phyloP scores from a whole-genome alignment of 2,329 filamentous ascomycete genomes.

The Cladosporium sp. region DNA sequence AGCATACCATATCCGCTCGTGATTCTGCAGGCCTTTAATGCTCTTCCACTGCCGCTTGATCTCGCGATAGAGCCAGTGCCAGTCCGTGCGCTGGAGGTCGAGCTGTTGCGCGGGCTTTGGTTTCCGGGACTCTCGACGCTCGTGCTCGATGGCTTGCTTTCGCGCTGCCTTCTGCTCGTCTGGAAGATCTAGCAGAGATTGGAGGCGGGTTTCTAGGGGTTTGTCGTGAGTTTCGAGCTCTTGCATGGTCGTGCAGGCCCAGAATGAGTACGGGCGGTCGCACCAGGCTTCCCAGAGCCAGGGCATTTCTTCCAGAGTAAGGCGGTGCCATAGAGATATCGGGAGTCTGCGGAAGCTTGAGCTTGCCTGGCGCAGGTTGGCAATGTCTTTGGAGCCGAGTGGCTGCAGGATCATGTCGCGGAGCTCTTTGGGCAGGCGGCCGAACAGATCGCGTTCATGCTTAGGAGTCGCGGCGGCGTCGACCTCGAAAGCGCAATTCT shows the following conservation, averaged over 20 bases:
- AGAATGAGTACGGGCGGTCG: background rate
- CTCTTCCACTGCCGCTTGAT: background rate
- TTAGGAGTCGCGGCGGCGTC: background rate
- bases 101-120: background rate
- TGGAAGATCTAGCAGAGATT: background rate
- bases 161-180: background rate
- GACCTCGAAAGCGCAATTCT: background rate
- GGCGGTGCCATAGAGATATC: constrained; percentile 18
- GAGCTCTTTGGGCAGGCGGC: background rate
- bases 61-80: background rate
- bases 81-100: background rate
- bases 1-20: background rate
- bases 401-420: constrained; percentile 10
- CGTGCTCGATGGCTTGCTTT: background rate
- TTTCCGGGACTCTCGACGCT: background rate
- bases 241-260: background rate
- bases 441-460: background rate
- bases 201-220: background rate
- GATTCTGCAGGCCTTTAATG: background rate
- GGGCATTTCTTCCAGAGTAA: constrained; percentile 21
- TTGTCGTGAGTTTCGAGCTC: background rate
- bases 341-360: constrained; percentile 23
- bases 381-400: constrained; percentile 14
- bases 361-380: constrained; percentile 20
- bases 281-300: constrained; percentile 26